Conservation (phyloP, 306 rosid genomes). For the Quercus cerris region DNA sequence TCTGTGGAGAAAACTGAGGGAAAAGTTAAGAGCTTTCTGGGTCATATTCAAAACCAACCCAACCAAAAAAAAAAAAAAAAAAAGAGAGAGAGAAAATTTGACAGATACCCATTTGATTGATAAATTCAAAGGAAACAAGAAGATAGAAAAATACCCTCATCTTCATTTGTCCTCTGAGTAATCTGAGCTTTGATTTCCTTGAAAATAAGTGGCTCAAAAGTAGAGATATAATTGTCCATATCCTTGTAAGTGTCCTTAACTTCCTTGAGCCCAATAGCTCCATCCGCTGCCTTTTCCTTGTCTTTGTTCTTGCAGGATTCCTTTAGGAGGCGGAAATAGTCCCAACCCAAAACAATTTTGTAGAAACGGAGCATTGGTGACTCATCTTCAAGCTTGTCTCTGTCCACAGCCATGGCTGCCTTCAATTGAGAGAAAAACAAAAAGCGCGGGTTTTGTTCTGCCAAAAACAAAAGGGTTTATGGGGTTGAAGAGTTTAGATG, state of each 20-base stretch:
- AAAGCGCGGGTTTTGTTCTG: neutral
- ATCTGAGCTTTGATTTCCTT: slow-evolving; percentile 90
- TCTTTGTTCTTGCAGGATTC: slow-evolving; percentile 31
- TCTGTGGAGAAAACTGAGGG: neutral
- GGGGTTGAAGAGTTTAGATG: neutral
- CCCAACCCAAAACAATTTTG: slow-evolving; percentile 72
- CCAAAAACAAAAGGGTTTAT: neutral
- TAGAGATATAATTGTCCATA: slow-evolving; percentile 69
- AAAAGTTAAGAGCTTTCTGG: neutral
- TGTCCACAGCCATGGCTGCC: slow-evolving; percentile 62
- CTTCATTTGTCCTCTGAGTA: slow-evolving; percentile 44
- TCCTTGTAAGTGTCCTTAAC: slow-evolving; percentile 57
- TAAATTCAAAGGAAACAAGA: neutral
- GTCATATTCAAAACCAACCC: neutral
- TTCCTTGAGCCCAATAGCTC: slow-evolving; percentile 33
- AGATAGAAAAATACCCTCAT: slow-evolving; percentile 39
- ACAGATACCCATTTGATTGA: neutral
- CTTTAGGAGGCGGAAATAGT: slow-evolving; percentile 50
- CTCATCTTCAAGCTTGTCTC: slow-evolving; percentile 54
- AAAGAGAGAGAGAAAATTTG: neutral
- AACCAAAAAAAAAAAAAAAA: neutral
- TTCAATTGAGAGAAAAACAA: neutral
- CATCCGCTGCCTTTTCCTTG: slow-evolving; percentile 15
- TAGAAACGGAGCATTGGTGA: slow-evolving; percentile 65
- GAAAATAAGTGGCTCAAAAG: slow-evolving; percentile 82